These are phyloP conservation scores for Coix lacrymajobi DNA, from an alignment of 176 grass and related monocot species.

Conservation along the genomic window DNA sequence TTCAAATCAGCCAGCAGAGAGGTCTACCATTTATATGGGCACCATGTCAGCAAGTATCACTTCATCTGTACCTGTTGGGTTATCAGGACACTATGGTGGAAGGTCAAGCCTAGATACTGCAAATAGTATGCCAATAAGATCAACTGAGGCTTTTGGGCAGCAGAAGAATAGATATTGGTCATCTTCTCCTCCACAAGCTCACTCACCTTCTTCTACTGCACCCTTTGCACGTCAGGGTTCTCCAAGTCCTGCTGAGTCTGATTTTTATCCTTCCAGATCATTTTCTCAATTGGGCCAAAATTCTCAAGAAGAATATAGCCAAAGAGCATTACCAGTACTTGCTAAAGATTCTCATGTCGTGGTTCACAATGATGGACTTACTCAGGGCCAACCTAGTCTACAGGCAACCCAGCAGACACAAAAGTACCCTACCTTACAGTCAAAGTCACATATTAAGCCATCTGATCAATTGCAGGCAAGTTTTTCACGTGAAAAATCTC, in stretches of 20 bases:
- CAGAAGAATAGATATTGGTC: constrained; percentile 63
- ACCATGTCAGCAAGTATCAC: constrained; percentile 32
- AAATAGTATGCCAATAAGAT: constrained; percentile 21
- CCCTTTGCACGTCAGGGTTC: constrained; percentile 39
- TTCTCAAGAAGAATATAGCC: constrained; percentile 30
- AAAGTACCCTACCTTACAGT: constrained; percentile 38
- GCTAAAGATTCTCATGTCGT: constrained; percentile 29
- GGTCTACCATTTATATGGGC: constrained; percentile 19
- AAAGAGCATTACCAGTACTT: constrained; percentile 5
- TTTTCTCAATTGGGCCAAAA: constrained; percentile 35
- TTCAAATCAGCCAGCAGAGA: constrained; percentile 40
- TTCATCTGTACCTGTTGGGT: constrained; percentile 46
- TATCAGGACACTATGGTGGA: constrained; percentile 29
- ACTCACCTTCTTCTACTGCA: constrained; percentile 37
- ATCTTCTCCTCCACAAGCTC: constrained; percentile 40
- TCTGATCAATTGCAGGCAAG: constrained; percentile 25
- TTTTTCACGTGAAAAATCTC: constrained; percentile 31
- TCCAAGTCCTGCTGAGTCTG: constrained; percentile 42
- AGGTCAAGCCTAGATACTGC: constrained; percentile 39
- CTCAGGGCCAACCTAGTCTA: constrained; percentile 13
- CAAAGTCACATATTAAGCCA: constrained; percentile 26
- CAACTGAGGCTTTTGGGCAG: constrained; percentile 40
- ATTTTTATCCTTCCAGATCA: constrained; percentile 42
- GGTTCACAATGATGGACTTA: constrained; percentile 23
- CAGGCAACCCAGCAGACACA: constrained; percentile 28